Base-by-base conservation (phyloP, 2,329 filamentous ascomycete genomes). In the Verticillium albo-atrum region DNA sequence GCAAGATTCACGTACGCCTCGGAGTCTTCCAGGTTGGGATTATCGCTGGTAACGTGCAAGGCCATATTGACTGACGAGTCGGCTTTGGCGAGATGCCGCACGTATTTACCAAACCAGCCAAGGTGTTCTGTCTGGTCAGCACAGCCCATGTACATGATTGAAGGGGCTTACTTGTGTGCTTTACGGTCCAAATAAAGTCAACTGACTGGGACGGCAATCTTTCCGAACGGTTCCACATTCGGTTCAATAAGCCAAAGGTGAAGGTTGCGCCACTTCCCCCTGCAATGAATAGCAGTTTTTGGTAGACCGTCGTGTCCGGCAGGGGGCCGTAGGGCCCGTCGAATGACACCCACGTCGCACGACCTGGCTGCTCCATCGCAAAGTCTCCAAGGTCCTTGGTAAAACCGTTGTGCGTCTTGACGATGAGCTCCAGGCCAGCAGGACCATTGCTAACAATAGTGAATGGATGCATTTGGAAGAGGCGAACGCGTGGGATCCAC, bases 311-410 rank as follows among this genome's bases (percentile, higher is more conserved):
- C 0, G 79, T 77, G 56, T 82, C 74, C 0, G 81, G 81, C 12
- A 80, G 70, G 1, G 77, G 77, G 12, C 82, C 82, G 57, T 85
- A 85, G 0, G 82, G 80, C 0, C 82, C 81, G 57, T 85, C 81
- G 2, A 82, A 71, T 0, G 81, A 83, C 0, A 77, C 79, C 58
- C 68, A 73, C 1, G 82, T 67, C 14, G 66, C 62, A 7, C 63
- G 70, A 0, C 77, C 77, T 0, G 79, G 77, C 52, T 79, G 72
- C 9, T 72, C 66, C 2, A 65, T 52, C 0, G 81, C 80, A 59
- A 79, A 75, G 3, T 70, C 69, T 62, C 79, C 75, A 6, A 83
- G 71, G 57, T 79, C 77, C 6, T 74, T 72, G 1, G 81, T 85
- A 64, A 85, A 85, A 0, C 82, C 82, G 17, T 77, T 72, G 58